These are phyloP conservation scores for Taiwanofungus camphoratus DNA, from an alignment of 1,284 basidiomycete species.

Conservation along the genomic window DNA sequence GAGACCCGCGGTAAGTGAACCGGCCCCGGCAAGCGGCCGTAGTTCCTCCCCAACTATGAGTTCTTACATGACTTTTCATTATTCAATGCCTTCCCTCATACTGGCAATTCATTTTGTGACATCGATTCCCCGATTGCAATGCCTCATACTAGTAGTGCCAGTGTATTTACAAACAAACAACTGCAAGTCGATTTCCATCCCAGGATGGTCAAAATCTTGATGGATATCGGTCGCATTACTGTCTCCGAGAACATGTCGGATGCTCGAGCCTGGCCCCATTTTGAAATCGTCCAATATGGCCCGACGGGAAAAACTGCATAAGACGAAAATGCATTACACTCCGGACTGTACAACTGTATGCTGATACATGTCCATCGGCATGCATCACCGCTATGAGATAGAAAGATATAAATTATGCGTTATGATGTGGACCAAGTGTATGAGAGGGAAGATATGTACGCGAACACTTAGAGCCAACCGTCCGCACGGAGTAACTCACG, in stretches of 20 bases:
- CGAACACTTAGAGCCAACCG: background rate
- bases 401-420: background rate
- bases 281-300: background rate
- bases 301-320: background rate
- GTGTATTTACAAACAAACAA: background rate
- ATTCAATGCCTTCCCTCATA: too few relatives aligned
- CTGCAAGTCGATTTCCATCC: too few relatives aligned
- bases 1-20: too few relatives aligned
- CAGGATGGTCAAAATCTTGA: too few relatives aligned
- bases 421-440: background rate
- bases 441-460: background rate
- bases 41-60: background rate
- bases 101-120: background rate
- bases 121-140: background rate
- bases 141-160: too few relatives aligned
- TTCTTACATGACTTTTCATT: too few relatives aligned
- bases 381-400: background rate
- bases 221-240: too few relatives aligned
- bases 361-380: background rate
- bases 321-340: background rate
- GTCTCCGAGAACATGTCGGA: background rate
- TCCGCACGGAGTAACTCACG: conserved; percentile 1
- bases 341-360: background rate
- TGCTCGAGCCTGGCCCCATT: background rate
- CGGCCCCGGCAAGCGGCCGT: too few relatives aligned